Percentiles rank a stretch among this genome's conserved stretches.
Conservation (phyloP, 2,329 filamentous ascomycete species). For the Chaetomium globosum region DNA sequence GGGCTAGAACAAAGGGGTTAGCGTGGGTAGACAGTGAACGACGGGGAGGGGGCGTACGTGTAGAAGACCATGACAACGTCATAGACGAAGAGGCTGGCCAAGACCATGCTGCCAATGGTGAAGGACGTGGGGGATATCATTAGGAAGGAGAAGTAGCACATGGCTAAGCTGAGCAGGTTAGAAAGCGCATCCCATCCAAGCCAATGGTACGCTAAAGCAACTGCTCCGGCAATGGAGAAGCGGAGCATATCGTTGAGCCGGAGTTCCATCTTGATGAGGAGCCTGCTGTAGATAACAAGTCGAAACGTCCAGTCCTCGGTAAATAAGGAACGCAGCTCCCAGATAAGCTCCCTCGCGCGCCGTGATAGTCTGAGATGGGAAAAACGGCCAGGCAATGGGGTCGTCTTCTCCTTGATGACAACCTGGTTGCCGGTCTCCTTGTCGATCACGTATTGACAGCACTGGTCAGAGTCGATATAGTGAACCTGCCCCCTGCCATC, state of each 20-base stretch:
- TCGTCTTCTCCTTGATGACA: constrained; percentile 40
- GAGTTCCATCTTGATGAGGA: constrained; percentile 53
- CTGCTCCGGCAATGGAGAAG: constrained; percentile 55
- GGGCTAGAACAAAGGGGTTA: constrained; percentile 53
- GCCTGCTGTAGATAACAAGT: constrained; percentile 55
- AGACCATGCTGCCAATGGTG: constrained; percentile 73
- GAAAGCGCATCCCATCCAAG: constrained; percentile 63
- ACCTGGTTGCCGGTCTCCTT: constrained; percentile 35
- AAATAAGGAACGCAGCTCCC: constrained; percentile 56
- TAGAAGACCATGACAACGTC: constrained; percentile 93
- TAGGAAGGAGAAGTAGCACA: constrained; percentile 81
- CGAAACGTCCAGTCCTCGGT: constrained; percentile 56
- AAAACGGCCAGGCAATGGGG: constrained; percentile 47
- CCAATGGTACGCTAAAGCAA: constrained; percentile 68
- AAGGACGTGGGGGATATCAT: constrained; percentile 90
- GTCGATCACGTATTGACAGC: constrained; percentile 44
- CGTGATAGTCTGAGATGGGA: constrained; percentile 40
- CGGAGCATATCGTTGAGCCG: constrained; percentile 62
- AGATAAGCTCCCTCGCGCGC: constrained; percentile 43
- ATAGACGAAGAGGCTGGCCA: constrained; percentile 84
- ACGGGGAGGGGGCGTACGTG: constrained; percentile 56
- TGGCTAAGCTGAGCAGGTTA: constrained; percentile 83
- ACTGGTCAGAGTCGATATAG: constrained; percentile 48
- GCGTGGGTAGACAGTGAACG: neutral
- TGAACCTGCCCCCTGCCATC: constrained; percentile 48